phyloP scores from a whole-genome alignment of 2,329 filamentous ascomycete species.

The Claviceps cyperi region DNA sequence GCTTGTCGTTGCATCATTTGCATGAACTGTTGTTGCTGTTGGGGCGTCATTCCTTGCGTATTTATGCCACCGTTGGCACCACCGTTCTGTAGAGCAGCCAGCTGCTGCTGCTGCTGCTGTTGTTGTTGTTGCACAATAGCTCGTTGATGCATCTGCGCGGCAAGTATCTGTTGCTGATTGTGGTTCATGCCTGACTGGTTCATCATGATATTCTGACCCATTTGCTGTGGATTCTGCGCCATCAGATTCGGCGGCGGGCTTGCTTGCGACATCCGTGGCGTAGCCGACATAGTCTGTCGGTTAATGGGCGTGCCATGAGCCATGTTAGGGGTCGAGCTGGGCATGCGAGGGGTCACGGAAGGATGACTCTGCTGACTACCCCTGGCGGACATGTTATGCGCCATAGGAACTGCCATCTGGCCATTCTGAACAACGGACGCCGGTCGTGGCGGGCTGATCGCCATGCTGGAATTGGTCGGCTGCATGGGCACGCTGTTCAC shows the following conservation, averaged over 20 bases:
- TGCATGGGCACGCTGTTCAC: constrained; percentile 50
- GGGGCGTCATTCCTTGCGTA: constrained; percentile 20
- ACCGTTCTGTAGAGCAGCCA: constrained; percentile 25
- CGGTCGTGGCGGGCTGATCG: constrained; percentile 51
- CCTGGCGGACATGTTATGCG: constrained; percentile 47
- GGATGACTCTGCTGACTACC: constrained; percentile 54
- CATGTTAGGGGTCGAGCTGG: constrained; percentile 46
- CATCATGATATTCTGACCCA: constrained; percentile 39
- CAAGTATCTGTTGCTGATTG: constrained; percentile 23
- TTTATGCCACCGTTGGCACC: constrained; percentile 23
- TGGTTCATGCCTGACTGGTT: constrained; percentile 29
- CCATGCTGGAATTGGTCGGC: constrained; percentile 51
- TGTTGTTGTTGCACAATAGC: constrained; percentile 30
- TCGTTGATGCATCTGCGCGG: constrained; percentile 35
- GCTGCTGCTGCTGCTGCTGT: constrained; percentile 31
- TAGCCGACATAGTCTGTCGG: constrained; percentile 35
- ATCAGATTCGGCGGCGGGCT: constrained; percentile 48
- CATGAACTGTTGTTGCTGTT: constrained; percentile 24
- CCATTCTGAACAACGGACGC: constrained; percentile 49
- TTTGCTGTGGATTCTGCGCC: constrained; percentile 41
- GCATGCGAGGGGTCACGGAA: constrained; percentile 48
- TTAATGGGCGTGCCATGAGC: constrained; percentile 44
- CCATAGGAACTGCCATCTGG: constrained; percentile 44
- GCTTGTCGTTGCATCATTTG: constrained; percentile 24
- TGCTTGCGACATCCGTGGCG: constrained; percentile 47